Percentiles rank a stretch among this genome's conserved stretches.
Evolutionary conservation across 345 rosid genomes (phyloP).

Genomic region (Aethionema arabicum): DNA sequence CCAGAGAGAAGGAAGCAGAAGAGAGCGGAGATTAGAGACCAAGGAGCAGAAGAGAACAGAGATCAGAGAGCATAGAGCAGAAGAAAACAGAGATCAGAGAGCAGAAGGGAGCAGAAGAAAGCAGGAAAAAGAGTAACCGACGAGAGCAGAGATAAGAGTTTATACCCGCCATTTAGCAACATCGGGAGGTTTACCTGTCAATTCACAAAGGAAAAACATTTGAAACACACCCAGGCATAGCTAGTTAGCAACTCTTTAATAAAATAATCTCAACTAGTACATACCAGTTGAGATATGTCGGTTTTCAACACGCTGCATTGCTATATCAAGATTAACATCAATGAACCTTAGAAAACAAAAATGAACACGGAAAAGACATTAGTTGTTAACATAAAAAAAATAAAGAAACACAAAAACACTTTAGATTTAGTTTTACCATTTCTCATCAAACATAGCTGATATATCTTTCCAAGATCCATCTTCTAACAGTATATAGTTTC

Average conservation of each 20-base stretch:
- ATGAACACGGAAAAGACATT: conserved; percentile 20
- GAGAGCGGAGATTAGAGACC: too few species aligned
- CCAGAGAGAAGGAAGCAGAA: too few species aligned
- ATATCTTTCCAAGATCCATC: conserved; percentile 77
- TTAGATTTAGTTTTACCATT: conserved; percentile 55
- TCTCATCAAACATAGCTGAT: conserved; percentile 75
- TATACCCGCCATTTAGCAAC: conserved; percentile 85
- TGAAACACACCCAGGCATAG: neutral
- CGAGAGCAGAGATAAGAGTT: too few species aligned
- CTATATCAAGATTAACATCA: conserved; percentile 66
- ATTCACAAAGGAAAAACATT: neutral
- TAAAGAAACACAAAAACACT: neutral
- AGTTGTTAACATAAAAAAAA: conserved; percentile 3
- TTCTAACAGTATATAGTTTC: conserved; percentile 70
- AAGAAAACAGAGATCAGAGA: too few species aligned
- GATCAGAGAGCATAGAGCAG: too few species aligned
- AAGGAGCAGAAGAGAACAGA: too few species aligned
- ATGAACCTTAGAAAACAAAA: conserved; percentile 56
- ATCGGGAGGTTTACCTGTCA: conserved; percentile 70
- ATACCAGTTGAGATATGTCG: conserved; percentile 82
- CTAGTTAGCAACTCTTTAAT: neutral
- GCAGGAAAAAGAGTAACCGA: too few species aligned
- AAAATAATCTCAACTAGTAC: neutral
- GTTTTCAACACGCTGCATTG: conserved; percentile 73
- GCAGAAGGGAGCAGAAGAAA: too few species aligned